Evolutionary conservation across 1,139 yeast species (phyloP).

Genomic region (Taphrina deformans): DNA sequence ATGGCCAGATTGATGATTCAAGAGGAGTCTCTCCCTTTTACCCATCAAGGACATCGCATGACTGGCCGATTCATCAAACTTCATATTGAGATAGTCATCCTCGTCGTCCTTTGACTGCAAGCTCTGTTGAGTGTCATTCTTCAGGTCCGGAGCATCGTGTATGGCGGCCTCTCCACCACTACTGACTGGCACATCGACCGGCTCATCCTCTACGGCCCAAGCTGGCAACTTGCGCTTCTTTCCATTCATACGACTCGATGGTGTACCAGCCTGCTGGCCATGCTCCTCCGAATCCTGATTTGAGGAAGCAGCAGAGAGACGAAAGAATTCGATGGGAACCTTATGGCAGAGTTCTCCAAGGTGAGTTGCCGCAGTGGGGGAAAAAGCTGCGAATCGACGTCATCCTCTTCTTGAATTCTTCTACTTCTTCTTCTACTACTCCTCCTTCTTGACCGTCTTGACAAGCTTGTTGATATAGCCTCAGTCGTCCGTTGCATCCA

Average conservation of each 20-base stretch:
- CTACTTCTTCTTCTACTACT: too few relatives aligned
- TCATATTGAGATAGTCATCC: conserved; percentile 45
- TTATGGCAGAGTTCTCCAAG: background rate
- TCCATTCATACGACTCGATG: background rate
- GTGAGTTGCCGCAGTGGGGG: background rate
- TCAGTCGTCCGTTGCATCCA: too few relatives aligned
- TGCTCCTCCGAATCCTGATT: too few relatives aligned
- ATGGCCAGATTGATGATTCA: conserved; percentile 33
- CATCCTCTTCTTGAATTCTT: background rate
- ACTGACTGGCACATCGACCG: background rate
- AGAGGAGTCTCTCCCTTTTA: conserved; percentile 4
- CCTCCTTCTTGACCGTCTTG: background rate
- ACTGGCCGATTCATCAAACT: conserved; percentile 35
- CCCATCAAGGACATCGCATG: background rate
- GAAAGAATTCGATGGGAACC: too few relatives aligned
- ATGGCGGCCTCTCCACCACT: background rate
- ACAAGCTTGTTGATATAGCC: too few relatives aligned
- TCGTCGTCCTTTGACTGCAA: conserved; percentile 37
- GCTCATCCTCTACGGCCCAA: conserved; percentile 10
- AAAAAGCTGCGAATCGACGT: background rate
- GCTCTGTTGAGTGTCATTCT: background rate
- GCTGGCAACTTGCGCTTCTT: conserved; percentile 25
- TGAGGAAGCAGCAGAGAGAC: too few relatives aligned
- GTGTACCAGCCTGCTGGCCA: too few relatives aligned
- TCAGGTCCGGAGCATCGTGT: background rate